These are phyloP conservation scores for Penicillium angulare DNA, from an alignment of 495 filamentous ascomycete species.

Conservation along the genomic window DNA sequence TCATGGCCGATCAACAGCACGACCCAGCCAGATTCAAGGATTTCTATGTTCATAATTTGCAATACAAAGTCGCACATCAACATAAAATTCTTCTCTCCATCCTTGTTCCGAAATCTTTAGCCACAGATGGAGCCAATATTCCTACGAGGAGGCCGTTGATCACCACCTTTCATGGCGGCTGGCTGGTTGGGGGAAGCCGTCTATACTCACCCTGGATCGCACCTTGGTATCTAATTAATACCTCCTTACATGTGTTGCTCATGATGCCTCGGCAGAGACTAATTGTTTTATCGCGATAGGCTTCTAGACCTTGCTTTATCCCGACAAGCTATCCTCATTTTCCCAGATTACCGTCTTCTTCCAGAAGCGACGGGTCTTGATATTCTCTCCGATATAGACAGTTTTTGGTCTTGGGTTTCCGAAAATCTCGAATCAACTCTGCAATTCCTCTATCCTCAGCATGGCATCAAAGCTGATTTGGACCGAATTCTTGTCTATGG, in stretches of 20 bases:
- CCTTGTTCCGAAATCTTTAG: neutral
- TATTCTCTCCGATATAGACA: neutral
- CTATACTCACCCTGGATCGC: neutral
- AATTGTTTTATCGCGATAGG: neutral
- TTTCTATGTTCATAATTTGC: neutral
- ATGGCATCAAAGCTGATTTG: neutral
- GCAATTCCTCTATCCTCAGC: neutral
- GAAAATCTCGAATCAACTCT: neutral
- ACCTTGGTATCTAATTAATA: neutral
- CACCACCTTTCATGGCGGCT: neutral
- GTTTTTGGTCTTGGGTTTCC: neutral
- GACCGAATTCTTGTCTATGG: neutral
- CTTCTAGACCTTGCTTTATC: neutral
- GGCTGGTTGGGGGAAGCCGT: neutral
- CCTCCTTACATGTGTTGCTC: neutral
- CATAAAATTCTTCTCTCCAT: neutral
- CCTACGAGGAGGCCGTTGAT: neutral
- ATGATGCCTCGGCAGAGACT: neutral
- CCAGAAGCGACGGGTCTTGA: neutral
- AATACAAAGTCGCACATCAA: neutral
- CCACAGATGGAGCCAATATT: neutral
- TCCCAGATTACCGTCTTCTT: neutral
- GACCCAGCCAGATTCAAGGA: neutral
- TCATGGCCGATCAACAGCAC: neutral
- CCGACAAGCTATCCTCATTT: neutral